Conservation (phyloP, 2,329 filamentous ascomycete genomes). For the Pochonia chlamydosporia region DNA sequence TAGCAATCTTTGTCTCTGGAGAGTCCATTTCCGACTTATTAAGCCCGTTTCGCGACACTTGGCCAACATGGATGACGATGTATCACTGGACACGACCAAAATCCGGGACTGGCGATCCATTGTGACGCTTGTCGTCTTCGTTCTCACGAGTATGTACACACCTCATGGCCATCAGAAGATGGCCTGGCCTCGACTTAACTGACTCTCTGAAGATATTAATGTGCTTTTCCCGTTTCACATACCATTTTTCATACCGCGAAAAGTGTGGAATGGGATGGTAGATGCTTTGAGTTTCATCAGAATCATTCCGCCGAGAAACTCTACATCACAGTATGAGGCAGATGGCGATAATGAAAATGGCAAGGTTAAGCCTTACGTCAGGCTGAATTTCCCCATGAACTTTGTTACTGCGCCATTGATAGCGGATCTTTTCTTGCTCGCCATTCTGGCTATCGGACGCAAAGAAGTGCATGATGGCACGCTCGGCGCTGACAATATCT, state of each 20-base stretch:
- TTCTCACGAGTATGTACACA: constrained; percentile 58
- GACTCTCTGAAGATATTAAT: constrained; percentile 48
- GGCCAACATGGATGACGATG: constrained; percentile 7
- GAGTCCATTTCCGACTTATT: not conserved
- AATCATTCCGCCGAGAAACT: constrained; percentile 42
- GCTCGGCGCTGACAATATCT: constrained; percentile 58
- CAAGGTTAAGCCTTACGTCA: constrained; percentile 35
- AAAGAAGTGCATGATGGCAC: constrained; percentile 65
- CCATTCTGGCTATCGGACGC: constrained; percentile 61
- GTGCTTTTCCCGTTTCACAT: constrained; percentile 66
- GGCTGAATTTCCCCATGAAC: constrained; percentile 58
- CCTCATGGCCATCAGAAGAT: not conserved
- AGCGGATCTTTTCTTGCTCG: constrained; percentile 65
- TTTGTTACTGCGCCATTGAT: constrained; percentile 66
- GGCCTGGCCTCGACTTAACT: not conserved
- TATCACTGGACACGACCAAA: constrained; percentile 15
- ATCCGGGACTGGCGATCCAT: constrained; percentile 66
- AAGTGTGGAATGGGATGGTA: constrained; percentile 38
- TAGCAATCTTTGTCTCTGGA: too few species aligned
- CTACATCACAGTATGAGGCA: constrained; percentile 15
- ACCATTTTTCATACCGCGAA: constrained; percentile 53
- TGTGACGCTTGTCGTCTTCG: constrained; percentile 62
- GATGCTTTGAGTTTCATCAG: constrained; percentile 32
- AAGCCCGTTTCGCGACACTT: not conserved
- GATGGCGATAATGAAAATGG: constrained; percentile 19